Base-by-base conservation (phyloP, 495 filamentous ascomycete genomes). In the Viridothelium virens region DNA sequence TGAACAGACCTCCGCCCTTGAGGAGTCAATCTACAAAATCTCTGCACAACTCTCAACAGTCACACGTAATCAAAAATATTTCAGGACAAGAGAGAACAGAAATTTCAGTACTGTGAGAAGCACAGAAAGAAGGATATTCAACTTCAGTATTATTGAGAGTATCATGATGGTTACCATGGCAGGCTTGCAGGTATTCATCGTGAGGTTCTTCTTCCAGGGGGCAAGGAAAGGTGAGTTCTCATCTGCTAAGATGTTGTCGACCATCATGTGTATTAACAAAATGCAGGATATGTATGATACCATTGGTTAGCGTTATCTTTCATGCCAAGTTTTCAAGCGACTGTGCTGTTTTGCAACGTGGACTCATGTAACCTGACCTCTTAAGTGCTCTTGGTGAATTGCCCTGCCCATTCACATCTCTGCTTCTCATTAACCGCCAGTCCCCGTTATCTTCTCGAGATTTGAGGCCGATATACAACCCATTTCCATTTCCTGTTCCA, bases 171-270 rank as follows among this genome's bases (percentile, higher is more conserved):
- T 97, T 68, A 88, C 87, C 50, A 99, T 99, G 95, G 94, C 92
- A 36, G 92, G 86, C 38, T 79, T 99, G 74, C 95, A 99, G 80
- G 95, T 99, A 38, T 97, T 99, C 74, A 87, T 99, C 73, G 95
- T 99, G 70, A 80, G 91, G 66, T 97, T 97, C 86, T 98, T 98
- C 78, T 97, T 98, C 84, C 93, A 96, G 81, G 92, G 86, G n/a
- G 86, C 86, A 14, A 76, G 86, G 76, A 89, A 89, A 80, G 86
- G 86, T 86, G 76, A 66, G 83, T 80, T 62, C 11, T 12, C 34
- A 56, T n/a, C 31, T 5, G 31, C 14, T 33, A 18, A 33, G 7
- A 0, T 25, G 18, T 33, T 0, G 0, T 9, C 14, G 14, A 4
- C 0, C 7, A 2, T 10, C 3, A 59, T 59, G 18, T 14, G 36